Conservation (phyloP, 2,329 filamentous ascomycete genomes). For the Phaeosphaeria sp. region DNA sequence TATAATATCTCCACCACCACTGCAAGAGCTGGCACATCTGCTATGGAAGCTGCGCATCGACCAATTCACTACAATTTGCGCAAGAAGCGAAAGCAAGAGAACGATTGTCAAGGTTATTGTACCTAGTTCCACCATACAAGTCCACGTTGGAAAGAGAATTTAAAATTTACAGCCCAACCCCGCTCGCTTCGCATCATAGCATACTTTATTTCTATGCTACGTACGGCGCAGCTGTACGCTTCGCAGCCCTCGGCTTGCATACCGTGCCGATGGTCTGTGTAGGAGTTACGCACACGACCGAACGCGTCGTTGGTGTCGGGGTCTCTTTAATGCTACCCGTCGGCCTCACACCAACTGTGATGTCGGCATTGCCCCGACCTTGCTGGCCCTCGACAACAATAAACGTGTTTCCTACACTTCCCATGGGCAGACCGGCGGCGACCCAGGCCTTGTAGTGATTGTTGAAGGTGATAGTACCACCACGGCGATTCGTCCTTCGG, state of each 20-base stretch:
- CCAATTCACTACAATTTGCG: too few relatives aligned
- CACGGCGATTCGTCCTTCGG: slow-evolving; percentile 7
- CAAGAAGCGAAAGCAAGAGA: too few relatives aligned
- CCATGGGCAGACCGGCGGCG: slow-evolving; percentile 5
- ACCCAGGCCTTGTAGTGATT: slow-evolving; percentile 6
- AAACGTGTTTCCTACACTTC: slow-evolving; percentile 2
- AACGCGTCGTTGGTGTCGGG: slow-evolving; percentile 6
- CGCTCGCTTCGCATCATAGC: background rate
- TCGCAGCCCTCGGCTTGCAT: slow-evolving; percentile 1
- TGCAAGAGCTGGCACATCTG: too few relatives aligned
- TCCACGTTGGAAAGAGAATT: background rate
- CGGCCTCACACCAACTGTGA: slow-evolving; percentile 9
- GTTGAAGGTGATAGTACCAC: slow-evolving; percentile 7
- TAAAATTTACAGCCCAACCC: background rate
- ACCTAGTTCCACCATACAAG: background rate
- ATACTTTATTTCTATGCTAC: background rate
- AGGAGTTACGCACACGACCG: slow-evolving; percentile 5
- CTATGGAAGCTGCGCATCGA: too few relatives aligned
- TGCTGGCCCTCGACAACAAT: slow-evolving; percentile 8
- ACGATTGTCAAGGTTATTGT: too few relatives aligned
- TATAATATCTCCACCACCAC: too few relatives aligned
- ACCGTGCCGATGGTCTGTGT: slow-evolving; percentile 10
- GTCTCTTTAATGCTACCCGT: slow-evolving; percentile 3
- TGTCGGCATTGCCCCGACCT: slow-evolving; percentile 4
- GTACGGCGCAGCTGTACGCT: slow-evolving; percentile 1